A percentile compares a stretch with the other conserved stretches of the same genome.
These are phyloP conservation scores for Ceratobasidium sp. DNA, from an alignment of 1,284 basidiomycete species.

Conservation along the genomic window DNA sequence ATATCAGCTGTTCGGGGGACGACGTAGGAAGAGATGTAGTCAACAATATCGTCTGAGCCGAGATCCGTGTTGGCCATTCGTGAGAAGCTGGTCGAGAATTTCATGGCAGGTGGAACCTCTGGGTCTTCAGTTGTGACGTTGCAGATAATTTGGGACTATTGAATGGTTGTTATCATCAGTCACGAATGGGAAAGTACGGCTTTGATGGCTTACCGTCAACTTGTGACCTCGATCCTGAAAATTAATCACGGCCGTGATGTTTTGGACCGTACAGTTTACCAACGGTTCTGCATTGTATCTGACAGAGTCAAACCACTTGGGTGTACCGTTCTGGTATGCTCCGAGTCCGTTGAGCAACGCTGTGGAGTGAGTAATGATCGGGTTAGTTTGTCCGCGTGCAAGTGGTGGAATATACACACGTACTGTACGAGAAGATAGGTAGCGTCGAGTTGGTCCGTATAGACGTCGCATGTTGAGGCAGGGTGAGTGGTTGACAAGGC, in stretches of 20 bases:
- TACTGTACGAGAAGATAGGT: constrained; percentile 37
- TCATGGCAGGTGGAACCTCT: constrained; percentile 12
- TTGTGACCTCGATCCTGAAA: constrained; percentile 33
- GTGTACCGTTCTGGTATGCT: constrained; percentile 6
- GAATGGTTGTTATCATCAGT: neutral
- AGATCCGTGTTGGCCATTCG: constrained; percentile 42
- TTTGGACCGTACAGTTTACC: constrained; percentile 26
- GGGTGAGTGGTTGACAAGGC: constrained; percentile 31
- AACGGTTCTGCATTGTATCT: constrained; percentile 23
- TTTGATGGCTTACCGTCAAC: constrained; percentile 9
- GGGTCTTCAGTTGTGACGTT: neutral
- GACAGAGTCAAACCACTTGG: constrained; percentile 33
- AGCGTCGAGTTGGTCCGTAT: constrained; percentile 36
- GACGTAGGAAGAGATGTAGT: constrained; percentile 39
- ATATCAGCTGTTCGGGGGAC: constrained; percentile 22
- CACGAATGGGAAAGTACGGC: neutral
- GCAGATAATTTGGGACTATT: constrained; percentile 30
- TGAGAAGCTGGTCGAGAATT: constrained; percentile 39
- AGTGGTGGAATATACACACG: neutral
- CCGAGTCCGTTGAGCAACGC: constrained; percentile 29
- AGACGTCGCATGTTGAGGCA: constrained; percentile 27
- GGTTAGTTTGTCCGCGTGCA: neutral
- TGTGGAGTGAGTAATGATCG: neutral
- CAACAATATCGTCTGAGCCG: constrained; percentile 33
- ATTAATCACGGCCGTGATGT: constrained; percentile 35